Percentiles rank a stretch among this genome's conserved stretches.
These are phyloP conservation scores for Haplosporangium sp. DNA, from an alignment of 371 early-diverging fungal species.

Conservation along the genomic window DNA sequence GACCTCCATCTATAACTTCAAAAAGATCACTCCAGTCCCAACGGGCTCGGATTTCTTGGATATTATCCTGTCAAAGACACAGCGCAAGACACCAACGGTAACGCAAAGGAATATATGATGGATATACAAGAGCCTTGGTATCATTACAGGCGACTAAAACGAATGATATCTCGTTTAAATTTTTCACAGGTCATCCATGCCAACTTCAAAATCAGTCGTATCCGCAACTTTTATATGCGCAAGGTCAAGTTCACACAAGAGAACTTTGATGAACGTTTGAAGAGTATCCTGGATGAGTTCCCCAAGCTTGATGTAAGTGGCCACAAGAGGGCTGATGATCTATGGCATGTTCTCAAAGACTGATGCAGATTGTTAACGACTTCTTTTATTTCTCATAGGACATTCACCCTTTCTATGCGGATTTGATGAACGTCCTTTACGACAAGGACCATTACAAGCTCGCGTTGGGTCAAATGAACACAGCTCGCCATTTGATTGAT, in stretches of 20 bases:
- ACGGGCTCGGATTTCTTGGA: slow-evolving; percentile 96
- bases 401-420: slow-evolving; percentile 99
- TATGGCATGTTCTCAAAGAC: background rate
- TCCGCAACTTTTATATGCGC: slow-evolving; percentile 99
- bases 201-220: slow-evolving; percentile 71
- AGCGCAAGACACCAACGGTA: slow-evolving; percentile 99
- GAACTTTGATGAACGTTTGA: slow-evolving; percentile 96
- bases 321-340: background rate
- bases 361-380: background rate
- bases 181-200: slow-evolving; percentile 54
- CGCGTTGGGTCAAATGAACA: slow-evolving; percentile 99
- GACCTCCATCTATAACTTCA: slow-evolving; percentile 93
- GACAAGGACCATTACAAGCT: slow-evolving; percentile 99
- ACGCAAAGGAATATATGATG: too few species aligned
- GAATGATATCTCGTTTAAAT: background rate
- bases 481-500: slow-evolving; percentile 95
- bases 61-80: slow-evolving; percentile 98
- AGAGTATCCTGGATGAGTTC: slow-evolving; percentile 95
- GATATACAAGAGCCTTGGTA: too few species aligned
- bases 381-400: slow-evolving; percentile 67
- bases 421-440: slow-evolving; percentile 99
- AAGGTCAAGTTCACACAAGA: slow-evolving; percentile 99
- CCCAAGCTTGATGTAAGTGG: slow-evolving; percentile 96
- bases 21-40: slow-evolving; percentile 98
- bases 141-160: background rate